Conservation (phyloP, 768 basidiomycete species). For the Tylopilus sp. region DNA sequence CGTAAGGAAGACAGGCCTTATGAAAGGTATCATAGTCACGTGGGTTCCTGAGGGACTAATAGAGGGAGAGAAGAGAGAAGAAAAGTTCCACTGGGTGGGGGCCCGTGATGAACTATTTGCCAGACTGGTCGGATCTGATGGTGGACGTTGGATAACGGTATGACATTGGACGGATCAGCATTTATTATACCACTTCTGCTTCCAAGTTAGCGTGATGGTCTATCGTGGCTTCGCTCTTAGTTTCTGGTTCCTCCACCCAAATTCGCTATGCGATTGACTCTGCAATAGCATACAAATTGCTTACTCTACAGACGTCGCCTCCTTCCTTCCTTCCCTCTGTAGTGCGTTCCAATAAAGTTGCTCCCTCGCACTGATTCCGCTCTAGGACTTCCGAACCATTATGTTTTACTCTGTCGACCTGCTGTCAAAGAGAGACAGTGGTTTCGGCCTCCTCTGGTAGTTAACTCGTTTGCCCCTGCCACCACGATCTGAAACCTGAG, state of each 20-base stretch:
- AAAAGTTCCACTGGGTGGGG: conserved; percentile 58
- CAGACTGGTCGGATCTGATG: conserved; percentile 51
- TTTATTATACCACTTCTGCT: conserved; percentile 12
- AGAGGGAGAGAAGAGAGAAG: conserved; percentile 40
- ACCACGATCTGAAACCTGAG: background rate
- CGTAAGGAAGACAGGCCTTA: conserved; percentile 53
- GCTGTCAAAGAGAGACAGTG: conserved; percentile 76
- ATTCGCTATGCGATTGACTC: background rate
- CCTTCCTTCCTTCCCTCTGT: background rate
- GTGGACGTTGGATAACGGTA: conserved; percentile 47
- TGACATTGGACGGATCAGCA: conserved; percentile 24
- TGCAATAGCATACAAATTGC: conserved; percentile 8
- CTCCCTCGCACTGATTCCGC: background rate
- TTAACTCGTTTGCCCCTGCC: background rate
- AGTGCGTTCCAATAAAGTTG: conserved; percentile 6
- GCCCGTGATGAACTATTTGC: conserved; percentile 66
- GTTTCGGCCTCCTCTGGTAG: conserved; percentile 87
- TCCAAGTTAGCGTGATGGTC: conserved; percentile 9
- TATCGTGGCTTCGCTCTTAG: conserved; percentile 21
- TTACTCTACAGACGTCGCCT: background rate
- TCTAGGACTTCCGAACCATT: background rate
- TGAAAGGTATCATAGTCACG: conserved; percentile 50
- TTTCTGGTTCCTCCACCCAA: conserved; percentile 11
- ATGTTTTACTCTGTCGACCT: conserved; percentile 92
- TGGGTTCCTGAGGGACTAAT: conserved; percentile 35